Evolutionary conservation across 306 rosid genomes (phyloP).

Genomic region (Mucuna pruriens): DNA sequence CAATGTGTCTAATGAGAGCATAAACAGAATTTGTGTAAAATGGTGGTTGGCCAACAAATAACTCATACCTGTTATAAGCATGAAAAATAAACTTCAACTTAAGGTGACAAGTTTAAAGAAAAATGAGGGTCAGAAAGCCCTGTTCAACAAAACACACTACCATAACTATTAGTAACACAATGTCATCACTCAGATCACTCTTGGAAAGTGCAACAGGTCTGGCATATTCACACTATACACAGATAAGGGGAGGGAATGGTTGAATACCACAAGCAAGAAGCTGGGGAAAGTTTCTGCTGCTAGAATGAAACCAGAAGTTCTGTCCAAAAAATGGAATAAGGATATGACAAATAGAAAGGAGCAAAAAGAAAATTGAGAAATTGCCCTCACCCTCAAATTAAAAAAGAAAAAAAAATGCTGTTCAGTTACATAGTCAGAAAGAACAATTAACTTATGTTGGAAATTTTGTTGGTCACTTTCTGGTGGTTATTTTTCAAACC

Average conservation of each 20-base stretch:
- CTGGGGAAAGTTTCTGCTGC: slow-evolving; percentile 18
- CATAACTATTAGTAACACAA: slow-evolving; percentile 23
- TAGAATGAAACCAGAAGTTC: background rate
- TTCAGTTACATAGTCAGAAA: background rate
- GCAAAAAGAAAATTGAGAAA: background rate
- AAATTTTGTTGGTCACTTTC: slow-evolving; percentile 6
- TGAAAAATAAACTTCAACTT: slow-evolving; percentile 38
- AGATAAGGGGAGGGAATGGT: slow-evolving; percentile 10
- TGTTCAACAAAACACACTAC: slow-evolving; percentile 26
- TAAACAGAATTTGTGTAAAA: slow-evolving; percentile 97
- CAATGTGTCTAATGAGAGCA: slow-evolving; percentile 93
- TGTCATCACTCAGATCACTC: slow-evolving; percentile 29
- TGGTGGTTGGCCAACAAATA: slow-evolving; percentile 99
- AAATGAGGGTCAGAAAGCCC: slow-evolving; percentile 13
- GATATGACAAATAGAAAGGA: slow-evolving; percentile 13
- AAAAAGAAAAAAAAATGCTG: background rate
- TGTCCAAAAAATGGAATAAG: slow-evolving; percentile 3
- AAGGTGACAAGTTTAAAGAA: slow-evolving; percentile 34
- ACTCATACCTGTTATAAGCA: slow-evolving; percentile 79
- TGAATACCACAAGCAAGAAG: slow-evolving; percentile 33
- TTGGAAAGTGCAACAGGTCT: slow-evolving; percentile 20
- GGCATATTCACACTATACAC: background rate
- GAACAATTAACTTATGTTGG: background rate
- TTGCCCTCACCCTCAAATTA: background rate
- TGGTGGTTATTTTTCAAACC: background rate